These are phyloP conservation scores for Paramecium caudatum DNA, from an alignment of 73 alveolate genomes.

Conservation along the genomic window DNA sequence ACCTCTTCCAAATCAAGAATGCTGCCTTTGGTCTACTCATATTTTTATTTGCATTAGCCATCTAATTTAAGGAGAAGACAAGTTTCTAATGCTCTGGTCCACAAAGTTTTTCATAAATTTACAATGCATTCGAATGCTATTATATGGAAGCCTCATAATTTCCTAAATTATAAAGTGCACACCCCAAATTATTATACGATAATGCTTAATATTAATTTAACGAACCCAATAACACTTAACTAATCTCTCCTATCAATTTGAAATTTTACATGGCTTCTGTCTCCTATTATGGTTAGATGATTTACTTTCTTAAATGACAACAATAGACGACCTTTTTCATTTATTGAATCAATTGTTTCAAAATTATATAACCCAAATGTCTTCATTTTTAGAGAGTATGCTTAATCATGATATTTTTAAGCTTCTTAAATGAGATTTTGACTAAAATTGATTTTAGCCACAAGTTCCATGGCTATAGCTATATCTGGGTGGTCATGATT, in stretches of 20 bases:
- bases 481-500: slow-evolving; percentile 56
- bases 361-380: slow-evolving; percentile 44
- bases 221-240: slow-evolving; percentile 38
- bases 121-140: slow-evolving; percentile 26
- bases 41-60: slow-evolving; percentile 56
- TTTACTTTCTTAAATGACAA: slow-evolving; percentile 38
- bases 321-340: slow-evolving; percentile 53
- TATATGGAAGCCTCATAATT: slow-evolving; percentile 31
- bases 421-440: background rate
- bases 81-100: slow-evolving; percentile 33
- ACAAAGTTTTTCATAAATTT: slow-evolving; percentile 21
- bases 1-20: slow-evolving; percentile 4
- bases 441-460: slow-evolving; percentile 38
- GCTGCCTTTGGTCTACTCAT: slow-evolving; percentile 46
- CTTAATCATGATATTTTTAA: slow-evolving; percentile 29
- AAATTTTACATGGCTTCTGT: slow-evolving; percentile 34
- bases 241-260: slow-evolving; percentile 38
- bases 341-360: slow-evolving; percentile 61
- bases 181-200: slow-evolving; percentile 52
- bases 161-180: slow-evolving; percentile 22
- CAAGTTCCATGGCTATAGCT: slow-evolving; percentile 56
- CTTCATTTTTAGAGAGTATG: slow-evolving; percentile 23
- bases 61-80: slow-evolving; percentile 37
- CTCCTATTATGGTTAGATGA: background rate
- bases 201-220: slow-evolving; percentile 42